Evolutionary conservation across 106 monocot genomes (phyloP), one percentile per base, ranked within the genome.

Genomic region (Dendrobium huoshanense): DNA sequence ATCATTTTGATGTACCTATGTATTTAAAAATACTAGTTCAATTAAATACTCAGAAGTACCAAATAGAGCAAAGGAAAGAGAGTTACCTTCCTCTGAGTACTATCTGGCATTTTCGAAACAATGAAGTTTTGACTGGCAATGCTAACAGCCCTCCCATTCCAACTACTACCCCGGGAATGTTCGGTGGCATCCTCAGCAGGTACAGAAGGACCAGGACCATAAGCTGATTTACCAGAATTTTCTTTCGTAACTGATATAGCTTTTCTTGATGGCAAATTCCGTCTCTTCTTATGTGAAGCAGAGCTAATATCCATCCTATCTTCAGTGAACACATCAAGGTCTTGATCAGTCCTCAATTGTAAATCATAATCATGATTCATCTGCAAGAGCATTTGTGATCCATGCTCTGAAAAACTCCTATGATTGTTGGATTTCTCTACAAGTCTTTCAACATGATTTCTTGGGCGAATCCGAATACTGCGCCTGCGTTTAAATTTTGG

Each of bases 401-500:
- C 75, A 76, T 8, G 81, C 18, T 55, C 86, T 19, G 78, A n/a
- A 25, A 86, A 79, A 6, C 33, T 20, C 58, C 85, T 88, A 55
- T 88, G 82, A 55, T 25, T 77, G 44, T 67, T 81, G 40, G 87
- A 84, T 79, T 83, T 90, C 27, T 88, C 91, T 86, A 91, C 93
- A 16, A 84, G 44, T 65, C 76, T 96, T 65, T 93, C 93, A n/a
- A 49, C 77, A 82, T 55, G 81, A 80, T 72, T 73, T 82, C 89
- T 87, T 13, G 97, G 91, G 22, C 92, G 97, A 80, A 85, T 72
- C 4, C 98, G 92, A 33, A 91, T 84, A 80, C 95, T 98, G 17
- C 98, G 89, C 17, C 95, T 95, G 15, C 95, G 89, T 77, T 89
- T 98, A 76, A 95, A 85, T 78, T 78, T 92, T 79, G 95, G 98